Base-by-base conservation (phyloP, 2,329 filamentous ascomycete genomes). In the Acrodontium crateriforme region DNA sequence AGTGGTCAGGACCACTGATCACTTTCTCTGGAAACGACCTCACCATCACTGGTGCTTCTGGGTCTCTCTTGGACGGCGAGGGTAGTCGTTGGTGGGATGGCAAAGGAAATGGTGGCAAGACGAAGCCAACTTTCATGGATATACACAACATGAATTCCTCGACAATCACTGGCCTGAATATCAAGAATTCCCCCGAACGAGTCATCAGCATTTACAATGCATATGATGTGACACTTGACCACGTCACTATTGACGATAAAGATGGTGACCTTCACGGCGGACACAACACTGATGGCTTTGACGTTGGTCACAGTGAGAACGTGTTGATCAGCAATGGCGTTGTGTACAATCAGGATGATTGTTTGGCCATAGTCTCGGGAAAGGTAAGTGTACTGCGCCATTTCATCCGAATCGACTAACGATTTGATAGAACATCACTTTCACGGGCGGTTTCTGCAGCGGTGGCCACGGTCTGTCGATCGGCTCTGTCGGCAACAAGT, bases 1-100 rank as follows among this genome's bases (percentile, higher is more conserved):
- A 74, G 42, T 79, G 74, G 74, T 48, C 50, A 2, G 74, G 75
- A 0, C 74, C 74, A 24, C 58, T 80, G 9, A 62, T 80, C 41
- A 62, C 63, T 16, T 58, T 78, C 36, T 66, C 65, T 1, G 75
- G 74, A 21, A 66, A 52, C 18, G 55, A 59, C 36, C 61, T 76
- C 40, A 60, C 59, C 16, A 58, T 77, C 20, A 57, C 57, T 6
- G 68, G 67, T 25, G 63, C 63, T 13, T 40, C 53, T 1, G 72
- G 65, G 12, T 59, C 58, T 35, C 50, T 60, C 11, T 62, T 78
- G 28, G 58, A 78, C 41, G 67, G 69, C 30, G 59, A 67, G 20
- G 71, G 72, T 18, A 43, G 59, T 7, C 48, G 54, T 16, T 76
- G 66, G 64, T 78, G 72, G 74, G 72, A 78, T 40, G 58, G 61